phyloP scores from a whole-genome alignment of 148 eudicot genomes.

The Selenicereus undatus region DNA sequence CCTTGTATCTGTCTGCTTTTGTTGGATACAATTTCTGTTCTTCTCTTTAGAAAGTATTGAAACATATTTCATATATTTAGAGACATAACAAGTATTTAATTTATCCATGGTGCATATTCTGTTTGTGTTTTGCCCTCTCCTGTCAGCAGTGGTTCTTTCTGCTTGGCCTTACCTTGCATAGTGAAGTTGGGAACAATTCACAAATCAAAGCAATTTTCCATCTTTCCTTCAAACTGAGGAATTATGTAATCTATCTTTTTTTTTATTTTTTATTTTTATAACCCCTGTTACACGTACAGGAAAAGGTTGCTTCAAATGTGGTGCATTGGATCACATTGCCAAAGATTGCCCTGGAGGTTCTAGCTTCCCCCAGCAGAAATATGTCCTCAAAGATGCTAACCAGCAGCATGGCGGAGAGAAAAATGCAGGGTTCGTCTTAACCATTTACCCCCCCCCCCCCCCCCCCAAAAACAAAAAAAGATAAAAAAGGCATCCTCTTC shows the following conservation, averaged over 20 bases:
- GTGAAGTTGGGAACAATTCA: not conserved
- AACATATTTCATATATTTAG: not conserved
- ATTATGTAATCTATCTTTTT: not conserved
- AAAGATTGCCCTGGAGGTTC: slow-evolving; percentile 70
- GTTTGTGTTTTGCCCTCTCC: not conserved
- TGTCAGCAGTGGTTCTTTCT: not conserved
- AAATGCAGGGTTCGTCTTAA: slow-evolving; percentile 48
- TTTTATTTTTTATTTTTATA: not conserved
- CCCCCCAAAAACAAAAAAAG: too few relatives aligned
- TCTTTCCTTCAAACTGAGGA: not conserved
- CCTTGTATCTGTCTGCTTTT: not conserved
- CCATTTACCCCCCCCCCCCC: not conserved
- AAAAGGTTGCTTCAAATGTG: slow-evolving; percentile 90
- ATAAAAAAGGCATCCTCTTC: too few relatives aligned
- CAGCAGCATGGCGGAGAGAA: slow-evolving; percentile 57
- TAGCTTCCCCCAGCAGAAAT: slow-evolving; percentile 40
- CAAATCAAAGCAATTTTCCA: not conserved
- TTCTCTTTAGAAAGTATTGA: not conserved
- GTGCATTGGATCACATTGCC: slow-evolving; percentile 78
- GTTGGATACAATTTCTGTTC: not conserved
- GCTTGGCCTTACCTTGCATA: not conserved
- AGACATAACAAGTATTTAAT: not conserved
- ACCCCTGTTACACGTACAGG: slow-evolving; percentile 29
- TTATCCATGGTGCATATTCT: not conserved
- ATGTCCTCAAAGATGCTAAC: slow-evolving; percentile 59